Base-by-base conservation (phyloP, 1,139 yeast genomes). In the Taphrina communis region DNA sequence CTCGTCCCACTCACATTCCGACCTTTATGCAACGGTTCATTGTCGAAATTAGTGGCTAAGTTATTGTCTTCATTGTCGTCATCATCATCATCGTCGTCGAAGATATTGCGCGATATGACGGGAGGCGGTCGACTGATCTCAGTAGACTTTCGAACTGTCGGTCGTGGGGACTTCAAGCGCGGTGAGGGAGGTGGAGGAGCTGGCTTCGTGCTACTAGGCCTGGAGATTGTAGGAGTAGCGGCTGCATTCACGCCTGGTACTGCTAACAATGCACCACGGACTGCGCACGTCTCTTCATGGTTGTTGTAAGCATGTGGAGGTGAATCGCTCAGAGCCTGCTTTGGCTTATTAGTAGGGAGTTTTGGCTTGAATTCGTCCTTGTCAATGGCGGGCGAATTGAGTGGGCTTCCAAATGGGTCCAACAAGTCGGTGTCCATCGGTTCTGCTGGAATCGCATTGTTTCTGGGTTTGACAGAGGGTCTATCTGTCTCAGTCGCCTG, bases 101-200 rank as follows among this genome's bases (percentile, higher is more conserved):
- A 19, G 4, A 31, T 35, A 41, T 48, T 38, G 63, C 63, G 31
- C 35, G 53, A 39, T n/a, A 25, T 25, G 31, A 58, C 48, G 35
- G 53, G 19, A 25, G 42, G 6, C 31, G 39, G 21, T 21, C 31
- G 14, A 9, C 42, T 46, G 35, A 36, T 6, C 19, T 25, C 38
- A 11, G 35, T 12, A 2, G 65, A 52, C 1, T 55, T 21, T 2
- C 65, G 65, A 19, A 21, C 41, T 17, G 39, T 60, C 3, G 65
- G 65, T 31, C 60, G 25, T 4, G 67, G 67, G 6, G 61, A 55
- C 36, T 63, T 63, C 60, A 63, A 19, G 25, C 67, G 67, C 48
- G 67, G 67, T 9, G 67, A 63, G 17, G 66, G 66, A 5, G 59
- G 63, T 6, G 63, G 66, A 41, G 66, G 66, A 35, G 58, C 58